Conservation (phyloP, 805 yeast species). For the Candida awuae region DNA sequence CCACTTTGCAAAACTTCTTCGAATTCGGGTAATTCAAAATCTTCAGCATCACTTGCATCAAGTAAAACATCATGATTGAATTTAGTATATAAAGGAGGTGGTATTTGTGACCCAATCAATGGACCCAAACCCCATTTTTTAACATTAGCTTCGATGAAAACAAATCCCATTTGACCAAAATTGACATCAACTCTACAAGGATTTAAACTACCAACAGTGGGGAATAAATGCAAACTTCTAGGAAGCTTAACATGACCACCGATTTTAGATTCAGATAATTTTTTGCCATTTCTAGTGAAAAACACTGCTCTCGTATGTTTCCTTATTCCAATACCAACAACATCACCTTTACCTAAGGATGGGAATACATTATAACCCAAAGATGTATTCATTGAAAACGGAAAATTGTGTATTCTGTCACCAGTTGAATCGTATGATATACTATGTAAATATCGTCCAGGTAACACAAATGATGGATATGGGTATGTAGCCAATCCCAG, state of each 20-base stretch:
- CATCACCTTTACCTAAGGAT: constrained; percentile 69
- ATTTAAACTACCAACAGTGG: constrained; percentile 73
- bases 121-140: constrained; percentile 97
- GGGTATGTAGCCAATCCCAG: constrained; percentile 82
- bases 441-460: constrained; percentile 84
- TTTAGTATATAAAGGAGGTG: constrained; percentile 88
- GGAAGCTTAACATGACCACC: constrained; percentile 75
- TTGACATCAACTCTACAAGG: constrained; percentile 82
- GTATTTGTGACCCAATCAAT: constrained; percentile 75
- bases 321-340: constrained; percentile 85
- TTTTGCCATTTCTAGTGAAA: constrained; percentile 92
- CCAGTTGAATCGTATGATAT: constrained; percentile 87
- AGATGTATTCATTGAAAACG: constrained; percentile 37
- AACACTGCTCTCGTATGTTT: constrained; percentile 78
- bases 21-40: constrained; percentile 51
- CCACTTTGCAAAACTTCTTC: constrained; percentile 31
- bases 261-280: constrained; percentile 68
- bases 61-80: constrained; percentile 71
- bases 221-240: constrained; percentile 64
- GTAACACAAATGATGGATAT: constrained; percentile 87
- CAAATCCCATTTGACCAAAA: constrained; percentile 86
- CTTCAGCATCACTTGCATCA: constrained; percentile 49
- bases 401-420: constrained; percentile 67
- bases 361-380: constrained; percentile 35
- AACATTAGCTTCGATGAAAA: constrained; percentile 85